Percentiles rank a stretch among this genome's conserved stretches.
phyloP scores from a whole-genome alignment of 1,139 yeast species.

The Arxiozyma bovina region DNA sequence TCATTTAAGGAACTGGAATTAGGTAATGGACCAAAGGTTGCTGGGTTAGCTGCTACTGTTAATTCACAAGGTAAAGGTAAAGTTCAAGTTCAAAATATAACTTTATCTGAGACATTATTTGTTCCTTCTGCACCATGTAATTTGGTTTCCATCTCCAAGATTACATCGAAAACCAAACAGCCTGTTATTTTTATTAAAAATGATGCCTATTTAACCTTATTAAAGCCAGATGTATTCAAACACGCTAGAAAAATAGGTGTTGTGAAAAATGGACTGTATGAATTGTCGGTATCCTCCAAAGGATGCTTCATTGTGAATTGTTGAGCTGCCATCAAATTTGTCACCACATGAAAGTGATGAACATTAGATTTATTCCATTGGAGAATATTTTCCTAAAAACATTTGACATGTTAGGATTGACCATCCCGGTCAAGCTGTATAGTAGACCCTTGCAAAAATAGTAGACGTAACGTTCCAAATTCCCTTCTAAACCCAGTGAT shows the following conservation, averaged over 20 bases:
- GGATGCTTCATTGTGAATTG: too few species aligned
- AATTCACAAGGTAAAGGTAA: background rate
- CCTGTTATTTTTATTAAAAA: background rate
- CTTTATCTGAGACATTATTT: background rate
- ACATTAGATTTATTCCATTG: too few species aligned
- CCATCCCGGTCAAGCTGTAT: background rate
- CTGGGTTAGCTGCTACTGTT: background rate
- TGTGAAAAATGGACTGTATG: background rate
- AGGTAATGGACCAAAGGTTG: too few species aligned
- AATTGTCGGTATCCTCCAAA: background rate
- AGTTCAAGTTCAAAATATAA: background rate
- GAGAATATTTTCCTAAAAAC: too few species aligned
- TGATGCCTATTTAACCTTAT: background rate
- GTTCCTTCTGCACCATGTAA: background rate
- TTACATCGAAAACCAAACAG: background rate
- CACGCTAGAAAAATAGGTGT: background rate
- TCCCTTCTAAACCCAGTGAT: too few species aligned
- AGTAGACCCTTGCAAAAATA: too few species aligned
- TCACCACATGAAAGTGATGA: too few species aligned
- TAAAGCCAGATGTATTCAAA: too few species aligned
- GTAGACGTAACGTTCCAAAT: too few species aligned
- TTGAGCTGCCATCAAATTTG: too few species aligned
- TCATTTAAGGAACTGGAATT: too few species aligned
- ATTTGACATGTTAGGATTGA: too few species aligned
- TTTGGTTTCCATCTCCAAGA: background rate